Conservation (phyloP, 768 basidiomycete genomes). For the Suillus luteus region DNA sequence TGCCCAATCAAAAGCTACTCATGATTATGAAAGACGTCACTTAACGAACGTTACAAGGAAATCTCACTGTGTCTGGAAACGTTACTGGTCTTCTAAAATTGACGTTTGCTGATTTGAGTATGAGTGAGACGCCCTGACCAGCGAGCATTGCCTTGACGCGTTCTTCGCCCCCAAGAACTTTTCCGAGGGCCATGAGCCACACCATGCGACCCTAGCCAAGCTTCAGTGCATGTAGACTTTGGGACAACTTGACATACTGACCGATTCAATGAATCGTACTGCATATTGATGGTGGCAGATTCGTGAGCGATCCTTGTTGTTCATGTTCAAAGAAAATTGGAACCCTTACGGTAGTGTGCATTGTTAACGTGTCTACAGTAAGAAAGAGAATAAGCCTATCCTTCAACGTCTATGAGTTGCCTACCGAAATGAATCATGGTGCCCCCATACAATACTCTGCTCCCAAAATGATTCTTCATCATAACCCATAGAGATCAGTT, state of each 20-base stretch:
- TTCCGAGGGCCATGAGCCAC: conserved; percentile 62
- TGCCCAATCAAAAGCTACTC: conserved; percentile 66
- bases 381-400: neutral
- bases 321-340: neutral
- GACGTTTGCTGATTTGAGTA: conserved; percentile 69
- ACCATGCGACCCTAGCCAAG: conserved; percentile 59
- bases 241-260: conserved; percentile 30
- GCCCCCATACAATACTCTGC: conserved; percentile 77
- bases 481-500: conserved; percentile 50
- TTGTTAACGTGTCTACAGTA: conserved; percentile 73
- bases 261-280: conserved; percentile 76
- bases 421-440: conserved; percentile 77
- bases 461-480: conserved; percentile 75
- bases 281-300: conserved; percentile 8
- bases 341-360: conserved; percentile 60
- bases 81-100: conserved; percentile 72
- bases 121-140: conserved; percentile 68
- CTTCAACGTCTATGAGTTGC: conserved; percentile 25
- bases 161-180: conserved; percentile 58
- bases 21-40: conserved; percentile 11
- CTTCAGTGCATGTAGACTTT: neutral
- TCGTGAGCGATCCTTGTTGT: neutral
- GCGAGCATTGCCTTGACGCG: conserved; percentile 58
- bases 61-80: conserved; percentile 72
- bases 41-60: conserved; percentile 4